These are phyloP conservation scores for Vigna trinervia DNA, from an alignment of 306 rosid genomes.

Conservation along the genomic window DNA sequence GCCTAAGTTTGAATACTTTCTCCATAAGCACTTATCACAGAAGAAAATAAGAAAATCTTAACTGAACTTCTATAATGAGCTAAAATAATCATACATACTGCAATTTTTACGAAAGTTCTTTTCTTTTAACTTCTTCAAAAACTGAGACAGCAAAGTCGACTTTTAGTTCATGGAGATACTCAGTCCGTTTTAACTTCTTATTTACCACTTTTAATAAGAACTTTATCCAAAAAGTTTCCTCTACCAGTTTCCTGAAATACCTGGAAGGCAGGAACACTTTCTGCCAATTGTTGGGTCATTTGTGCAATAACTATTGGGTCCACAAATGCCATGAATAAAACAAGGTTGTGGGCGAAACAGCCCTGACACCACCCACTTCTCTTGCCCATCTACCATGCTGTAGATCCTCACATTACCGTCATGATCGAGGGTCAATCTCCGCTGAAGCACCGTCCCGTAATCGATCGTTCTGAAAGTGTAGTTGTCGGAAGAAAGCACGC, in stretches of 20 bases:
- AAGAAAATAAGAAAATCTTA: too few species aligned
- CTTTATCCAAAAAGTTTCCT: too few species aligned
- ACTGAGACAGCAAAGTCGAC: too few species aligned
- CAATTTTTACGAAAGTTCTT: too few species aligned
- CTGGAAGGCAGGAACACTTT: conserved; percentile 37
- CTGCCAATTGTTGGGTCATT: background rate
- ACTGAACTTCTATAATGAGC: too few species aligned
- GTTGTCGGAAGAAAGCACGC: conserved; percentile 18
- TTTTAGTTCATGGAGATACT: too few species aligned
- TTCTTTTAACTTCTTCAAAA: too few species aligned
- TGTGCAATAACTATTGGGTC: conserved; percentile 34
- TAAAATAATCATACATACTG: too few species aligned
- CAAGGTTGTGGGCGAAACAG: conserved; percentile 10
- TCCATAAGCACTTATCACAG: too few species aligned
- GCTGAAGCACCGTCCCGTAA: background rate
- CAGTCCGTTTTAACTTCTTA: too few species aligned
- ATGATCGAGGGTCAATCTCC: conserved; percentile 28
- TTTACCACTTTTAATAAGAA: too few species aligned
- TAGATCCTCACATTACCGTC: conserved; percentile 35
- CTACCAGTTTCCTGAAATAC: background rate
- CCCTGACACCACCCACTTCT: background rate
- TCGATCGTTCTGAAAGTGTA: background rate
- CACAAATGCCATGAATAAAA: conserved; percentile 33
- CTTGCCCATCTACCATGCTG: background rate
- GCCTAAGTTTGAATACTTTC: too few species aligned